Percentiles rank a stretch among this genome's conserved stretches.
Conservation (phyloP, 129 eudicot species). For the Oenanthe sinensis region DNA sequence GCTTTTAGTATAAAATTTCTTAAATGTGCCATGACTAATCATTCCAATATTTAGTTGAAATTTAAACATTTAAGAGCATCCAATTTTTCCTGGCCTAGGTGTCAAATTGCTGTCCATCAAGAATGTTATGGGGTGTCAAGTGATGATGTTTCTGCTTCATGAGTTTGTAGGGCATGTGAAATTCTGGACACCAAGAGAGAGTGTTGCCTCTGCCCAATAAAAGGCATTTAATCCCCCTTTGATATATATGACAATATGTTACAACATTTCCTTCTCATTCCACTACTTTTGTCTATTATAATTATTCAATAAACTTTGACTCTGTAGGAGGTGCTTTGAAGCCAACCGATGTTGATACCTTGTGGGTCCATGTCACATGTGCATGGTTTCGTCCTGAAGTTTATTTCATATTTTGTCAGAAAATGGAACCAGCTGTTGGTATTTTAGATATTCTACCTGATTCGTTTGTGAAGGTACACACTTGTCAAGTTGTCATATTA, state of each 20-base stretch:
- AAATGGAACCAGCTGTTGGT: conserved; percentile 93
- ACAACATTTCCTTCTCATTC: background rate
- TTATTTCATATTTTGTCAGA: conserved; percentile 49
- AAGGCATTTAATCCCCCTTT: conserved; percentile 38
- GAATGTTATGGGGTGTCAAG: conserved; percentile 80
- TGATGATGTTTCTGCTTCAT: conserved; percentile 57
- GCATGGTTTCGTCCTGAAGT: conserved; percentile 93
- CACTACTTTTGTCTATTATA: background rate
- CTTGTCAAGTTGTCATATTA: background rate
- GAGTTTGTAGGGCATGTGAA: conserved; percentile 96
- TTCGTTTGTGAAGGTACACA: conserved; percentile 59
- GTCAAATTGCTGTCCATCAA: conserved; percentile 97
- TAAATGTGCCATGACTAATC: background rate
- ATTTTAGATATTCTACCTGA: conserved; percentile 50
- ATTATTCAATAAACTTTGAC: conserved; percentile 3
- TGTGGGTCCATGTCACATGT: conserved; percentile 95
- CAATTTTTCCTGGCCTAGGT: conserved; percentile 31
- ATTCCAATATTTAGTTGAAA: background rate
- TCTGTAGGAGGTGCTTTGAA: conserved; percentile 76
- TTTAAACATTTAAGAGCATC: background rate
- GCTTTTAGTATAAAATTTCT: background rate
- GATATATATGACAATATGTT: conserved; percentile 5
- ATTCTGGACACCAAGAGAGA: conserved; percentile 54
- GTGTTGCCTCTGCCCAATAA: conserved; percentile 92
- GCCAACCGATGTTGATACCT: conserved; percentile 64